Percentiles rank a stretch among this genome's conserved stretches.
Evolutionary conservation across 768 basidiomycete species (phyloP).

Genomic region (Holtermanniella nyarrowii): DNA sequence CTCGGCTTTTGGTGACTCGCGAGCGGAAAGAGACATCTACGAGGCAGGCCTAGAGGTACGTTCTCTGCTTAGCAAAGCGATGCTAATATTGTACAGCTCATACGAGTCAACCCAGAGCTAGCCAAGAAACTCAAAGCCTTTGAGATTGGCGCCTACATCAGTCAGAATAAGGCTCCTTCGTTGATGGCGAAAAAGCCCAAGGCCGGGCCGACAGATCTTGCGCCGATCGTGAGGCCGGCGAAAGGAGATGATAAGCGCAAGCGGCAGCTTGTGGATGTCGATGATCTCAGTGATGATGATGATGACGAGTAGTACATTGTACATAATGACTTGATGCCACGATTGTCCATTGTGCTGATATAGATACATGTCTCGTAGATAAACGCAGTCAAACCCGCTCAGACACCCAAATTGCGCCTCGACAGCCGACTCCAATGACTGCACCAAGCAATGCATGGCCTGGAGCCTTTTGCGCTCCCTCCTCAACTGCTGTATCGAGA

Average conservation of each 20-base stretch:
- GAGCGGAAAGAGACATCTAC: slow-evolving; percentile 26
- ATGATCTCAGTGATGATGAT: too few relatives aligned
- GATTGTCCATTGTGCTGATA: too few relatives aligned
- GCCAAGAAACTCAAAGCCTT: slow-evolving; percentile 28
- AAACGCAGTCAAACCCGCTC: slow-evolving; percentile 67
- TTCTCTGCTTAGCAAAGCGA: not conserved
- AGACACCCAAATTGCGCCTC: slow-evolving; percentile 78
- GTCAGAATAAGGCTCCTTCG: not conserved
- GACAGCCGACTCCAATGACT: slow-evolving; percentile 73
- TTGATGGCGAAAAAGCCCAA: not conserved
- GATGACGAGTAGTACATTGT: too few relatives aligned
- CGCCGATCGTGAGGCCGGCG: not conserved
- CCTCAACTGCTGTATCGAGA: slow-evolving; percentile 76
- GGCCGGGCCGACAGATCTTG: not conserved
- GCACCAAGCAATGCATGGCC: slow-evolving; percentile 83
- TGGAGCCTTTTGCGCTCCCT: slow-evolving; percentile 79
- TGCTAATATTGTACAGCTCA: slow-evolving; percentile 8
- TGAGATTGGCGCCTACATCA: slow-evolving; percentile 16
- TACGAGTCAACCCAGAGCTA: slow-evolving; percentile 18
- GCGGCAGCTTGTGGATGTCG: too few relatives aligned
- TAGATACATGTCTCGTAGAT: too few relatives aligned
- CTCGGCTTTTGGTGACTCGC: slow-evolving; percentile 21
- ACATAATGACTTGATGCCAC: too few relatives aligned
- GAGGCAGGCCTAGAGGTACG: slow-evolving; percentile 28
- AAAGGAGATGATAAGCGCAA: not conserved